phyloP scores from a whole-genome alignment of 345 rosid genomes.

The Eucalyptus brandiana region DNA sequence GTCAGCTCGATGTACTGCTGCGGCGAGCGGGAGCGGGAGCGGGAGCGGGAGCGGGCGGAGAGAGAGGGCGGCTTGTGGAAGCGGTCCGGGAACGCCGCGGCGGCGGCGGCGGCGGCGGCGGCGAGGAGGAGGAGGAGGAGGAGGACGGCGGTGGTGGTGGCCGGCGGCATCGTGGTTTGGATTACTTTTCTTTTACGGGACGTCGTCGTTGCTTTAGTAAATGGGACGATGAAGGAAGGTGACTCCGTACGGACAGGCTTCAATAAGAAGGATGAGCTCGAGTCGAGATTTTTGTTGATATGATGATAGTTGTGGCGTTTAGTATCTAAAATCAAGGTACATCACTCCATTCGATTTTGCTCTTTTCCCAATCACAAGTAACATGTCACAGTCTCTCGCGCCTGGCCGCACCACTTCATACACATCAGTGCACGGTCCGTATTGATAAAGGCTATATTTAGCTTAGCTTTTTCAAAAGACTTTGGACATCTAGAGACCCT shows the following conservation, averaged over 20 bases:
- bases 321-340: too few species aligned
- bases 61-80: background rate
- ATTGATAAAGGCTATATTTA: too few species aligned
- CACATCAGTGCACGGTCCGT: too few species aligned
- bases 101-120: background rate
- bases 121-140: background rate
- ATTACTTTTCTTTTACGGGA: background rate
- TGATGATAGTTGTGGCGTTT: too few species aligned
- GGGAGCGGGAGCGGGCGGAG: background rate
- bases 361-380: too few species aligned
- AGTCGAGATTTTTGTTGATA: too few species aligned
- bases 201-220: background rate
- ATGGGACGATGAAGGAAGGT: background rate
- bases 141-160: background rate
- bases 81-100: background rate
- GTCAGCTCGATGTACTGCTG: slow-evolving; percentile 44
- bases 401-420: background rate
- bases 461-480: too few species aligned
- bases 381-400: background rate
- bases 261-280: background rate
- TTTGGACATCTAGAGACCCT: too few species aligned
- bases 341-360: background rate
- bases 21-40: background rate
- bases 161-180: background rate
- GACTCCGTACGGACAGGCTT: background rate